Conservation (phyloP, 257 asterid species). For the Rhazya stricta region DNA sequence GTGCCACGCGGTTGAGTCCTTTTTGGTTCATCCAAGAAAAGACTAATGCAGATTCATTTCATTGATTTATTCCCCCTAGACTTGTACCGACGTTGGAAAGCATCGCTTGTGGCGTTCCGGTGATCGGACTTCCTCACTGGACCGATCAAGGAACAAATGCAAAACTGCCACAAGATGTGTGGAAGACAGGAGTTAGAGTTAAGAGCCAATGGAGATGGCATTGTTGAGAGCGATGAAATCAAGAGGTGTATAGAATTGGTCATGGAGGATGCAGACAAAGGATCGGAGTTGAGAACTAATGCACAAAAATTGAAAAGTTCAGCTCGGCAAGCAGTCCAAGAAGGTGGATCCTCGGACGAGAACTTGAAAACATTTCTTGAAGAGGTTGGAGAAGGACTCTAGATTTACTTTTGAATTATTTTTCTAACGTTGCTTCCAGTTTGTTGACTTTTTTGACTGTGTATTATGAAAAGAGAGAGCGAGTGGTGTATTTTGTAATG, state of each 20-base stretch:
- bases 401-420: too few species aligned
- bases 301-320: slow-evolving; percentile 23
- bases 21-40: slow-evolving; percentile 2
- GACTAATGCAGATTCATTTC: slow-evolving; percentile 25
- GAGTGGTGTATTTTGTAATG: too few species aligned
- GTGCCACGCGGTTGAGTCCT: slow-evolving; percentile 20
- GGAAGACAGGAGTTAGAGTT: slow-evolving; percentile 27
- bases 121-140: slow-evolving; percentile 32
- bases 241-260: slow-evolving; percentile 24
- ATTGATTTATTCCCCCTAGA: slow-evolving; percentile 39
- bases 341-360: slow-evolving; percentile 25
- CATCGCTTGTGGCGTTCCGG: slow-evolving; percentile 18
- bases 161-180: slow-evolving; percentile 24
- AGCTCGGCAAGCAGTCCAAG: slow-evolving; percentile 21
- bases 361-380: slow-evolving; percentile 21
- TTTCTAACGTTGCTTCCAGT: too few species aligned
- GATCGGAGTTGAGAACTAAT: slow-evolving; percentile 18
- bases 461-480: too few species aligned
- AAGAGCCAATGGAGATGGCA: slow-evolving; percentile 16
- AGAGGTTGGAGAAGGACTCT: not conserved
- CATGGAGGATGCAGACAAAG: slow-evolving; percentile 17
- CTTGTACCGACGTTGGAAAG: slow-evolving; percentile 27
- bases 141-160: slow-evolving; percentile 34
- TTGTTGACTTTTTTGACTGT: too few species aligned
- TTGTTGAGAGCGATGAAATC: slow-evolving; percentile 21